Evolutionary conservation across 106 monocot species (phyloP).

Genomic region (Dactylorhiza incarnata): DNA sequence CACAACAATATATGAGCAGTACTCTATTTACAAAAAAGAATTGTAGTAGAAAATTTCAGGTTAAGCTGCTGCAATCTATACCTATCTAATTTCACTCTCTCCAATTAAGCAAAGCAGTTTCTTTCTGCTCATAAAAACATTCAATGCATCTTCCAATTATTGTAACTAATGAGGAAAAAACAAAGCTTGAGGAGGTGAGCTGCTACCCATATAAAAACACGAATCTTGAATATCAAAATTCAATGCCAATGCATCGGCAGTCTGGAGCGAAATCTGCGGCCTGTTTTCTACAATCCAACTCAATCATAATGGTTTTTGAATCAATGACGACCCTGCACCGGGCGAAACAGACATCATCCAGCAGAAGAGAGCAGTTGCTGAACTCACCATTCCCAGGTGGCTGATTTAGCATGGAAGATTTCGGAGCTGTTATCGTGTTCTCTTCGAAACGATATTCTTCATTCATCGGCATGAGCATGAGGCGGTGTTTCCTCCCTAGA

Average conservation of each 20-base stretch:
- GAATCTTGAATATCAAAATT: constrained; percentile 34
- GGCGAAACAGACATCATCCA: constrained; percentile 27
- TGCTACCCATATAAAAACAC: not conserved
- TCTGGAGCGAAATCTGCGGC: constrained; percentile 4
- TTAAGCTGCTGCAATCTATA: not conserved
- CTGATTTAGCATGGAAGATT: constrained; percentile 61
- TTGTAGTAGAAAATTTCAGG: not conserved
- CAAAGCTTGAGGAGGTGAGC: too few relatives aligned
- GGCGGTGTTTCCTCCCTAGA: constrained; percentile 79
- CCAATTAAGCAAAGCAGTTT: not conserved
- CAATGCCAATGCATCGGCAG: constrained; percentile 32
- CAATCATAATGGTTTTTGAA: constrained; percentile 29
- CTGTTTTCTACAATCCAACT: constrained; percentile 20
- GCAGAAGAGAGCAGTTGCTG: constrained; percentile 47
- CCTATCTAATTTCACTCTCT: not conserved
- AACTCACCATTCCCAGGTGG: constrained; percentile 63
- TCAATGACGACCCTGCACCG: constrained; percentile 39
- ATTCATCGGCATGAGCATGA: constrained; percentile 37
- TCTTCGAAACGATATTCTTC: constrained; percentile 7
- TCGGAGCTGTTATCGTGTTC: constrained; percentile 22
- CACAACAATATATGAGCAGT: not conserved
- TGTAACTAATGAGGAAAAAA: too few relatives aligned
- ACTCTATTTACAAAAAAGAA: not conserved
- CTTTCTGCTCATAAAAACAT: not conserved
- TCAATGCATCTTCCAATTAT: not conserved